phyloP scores from a whole-genome alignment of 495 filamentous ascomycete genomes.

The Pseudoneurospora amorphoporcata region DNA sequence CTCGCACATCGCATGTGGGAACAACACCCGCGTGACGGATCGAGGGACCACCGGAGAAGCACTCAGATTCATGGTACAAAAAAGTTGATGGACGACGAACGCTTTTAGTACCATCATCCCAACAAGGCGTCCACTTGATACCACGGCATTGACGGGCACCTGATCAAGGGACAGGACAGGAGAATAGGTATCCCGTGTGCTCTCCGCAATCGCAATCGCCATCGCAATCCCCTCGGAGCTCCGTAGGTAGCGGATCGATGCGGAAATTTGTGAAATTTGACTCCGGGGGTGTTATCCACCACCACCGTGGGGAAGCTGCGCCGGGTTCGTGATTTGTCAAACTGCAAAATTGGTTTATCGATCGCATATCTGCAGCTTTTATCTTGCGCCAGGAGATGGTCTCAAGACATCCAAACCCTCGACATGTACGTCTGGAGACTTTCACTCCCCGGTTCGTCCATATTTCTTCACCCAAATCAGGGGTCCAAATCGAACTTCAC shows the following conservation, averaged over 20 bases:
- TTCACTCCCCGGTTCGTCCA: neutral
- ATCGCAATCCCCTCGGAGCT: neutral
- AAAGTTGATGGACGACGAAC: neutral
- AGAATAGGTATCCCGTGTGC: neutral
- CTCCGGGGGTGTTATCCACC: neutral
- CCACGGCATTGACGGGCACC: neutral
- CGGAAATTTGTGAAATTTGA: neutral
- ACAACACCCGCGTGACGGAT: neutral
- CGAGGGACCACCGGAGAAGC: neutral
- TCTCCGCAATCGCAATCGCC: neutral
- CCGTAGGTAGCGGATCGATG: neutral
- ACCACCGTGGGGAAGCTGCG: neutral
- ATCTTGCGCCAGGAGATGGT: neutral
- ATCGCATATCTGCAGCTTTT: neutral
- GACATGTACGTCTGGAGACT: neutral
- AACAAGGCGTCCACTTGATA: neutral
- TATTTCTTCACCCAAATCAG: neutral
- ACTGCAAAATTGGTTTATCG: neutral
- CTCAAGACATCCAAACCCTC: neutral
- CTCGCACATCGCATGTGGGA: neutral
- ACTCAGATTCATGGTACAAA: too few relatives aligned
- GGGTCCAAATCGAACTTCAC: neutral
- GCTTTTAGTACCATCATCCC: neutral
- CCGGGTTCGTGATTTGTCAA: neutral
- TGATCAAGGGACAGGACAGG: neutral